phyloP scores from a whole-genome alignment of 768 basidiomycete genomes.

The Filobasidium floriforme region DNA sequence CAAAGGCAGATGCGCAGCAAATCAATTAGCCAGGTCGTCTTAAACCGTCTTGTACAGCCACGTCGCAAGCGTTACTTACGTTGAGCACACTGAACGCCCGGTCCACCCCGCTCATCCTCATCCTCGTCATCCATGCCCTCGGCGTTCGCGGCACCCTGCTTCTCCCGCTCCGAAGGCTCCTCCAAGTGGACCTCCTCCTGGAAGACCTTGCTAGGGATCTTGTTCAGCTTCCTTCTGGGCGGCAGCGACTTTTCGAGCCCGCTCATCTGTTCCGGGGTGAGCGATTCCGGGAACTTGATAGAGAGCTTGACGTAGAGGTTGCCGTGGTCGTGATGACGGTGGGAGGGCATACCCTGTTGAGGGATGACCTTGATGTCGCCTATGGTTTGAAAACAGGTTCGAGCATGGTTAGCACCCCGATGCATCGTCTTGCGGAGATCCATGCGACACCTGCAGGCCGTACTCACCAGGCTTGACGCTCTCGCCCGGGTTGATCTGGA shows the following conservation, averaged over 20 bases:
- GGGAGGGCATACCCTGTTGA: slow-evolving; percentile 97
- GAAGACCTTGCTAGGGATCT: slow-evolving; percentile 58
- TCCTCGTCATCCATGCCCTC: slow-evolving; percentile 80
- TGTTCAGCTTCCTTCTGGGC: slow-evolving; percentile 60
- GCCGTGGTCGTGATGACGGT: slow-evolving; percentile 91
- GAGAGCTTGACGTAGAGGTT: slow-evolving; percentile 80
- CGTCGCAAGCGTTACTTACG: slow-evolving; percentile 31
- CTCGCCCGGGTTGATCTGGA: slow-evolving; percentile 76
- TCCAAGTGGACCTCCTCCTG: slow-evolving; percentile 79
- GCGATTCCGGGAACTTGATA: slow-evolving; percentile 79
- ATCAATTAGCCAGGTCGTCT: too few species aligned
- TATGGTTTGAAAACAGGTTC: slow-evolving; percentile 36
- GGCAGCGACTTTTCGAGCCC: slow-evolving; percentile 80
- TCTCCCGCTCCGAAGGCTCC: slow-evolving; percentile 65
- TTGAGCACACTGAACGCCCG: slow-evolving; percentile 84
- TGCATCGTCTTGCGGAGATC: not conserved
- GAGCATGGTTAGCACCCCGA: not conserved
- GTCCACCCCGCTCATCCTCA: slow-evolving; percentile 59
- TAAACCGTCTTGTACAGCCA: not conserved
- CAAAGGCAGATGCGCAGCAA: too few species aligned
- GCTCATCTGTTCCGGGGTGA: slow-evolving; percentile 61
- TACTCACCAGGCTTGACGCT: slow-evolving; percentile 82
- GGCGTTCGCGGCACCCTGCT: slow-evolving; percentile 52
- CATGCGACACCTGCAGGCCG: not conserved
- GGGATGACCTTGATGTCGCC: slow-evolving; percentile 83